Evolutionary conservation across 371 early-diverging fungal species (phyloP).

Genomic region (Dinochytrium kinnereticum): DNA sequence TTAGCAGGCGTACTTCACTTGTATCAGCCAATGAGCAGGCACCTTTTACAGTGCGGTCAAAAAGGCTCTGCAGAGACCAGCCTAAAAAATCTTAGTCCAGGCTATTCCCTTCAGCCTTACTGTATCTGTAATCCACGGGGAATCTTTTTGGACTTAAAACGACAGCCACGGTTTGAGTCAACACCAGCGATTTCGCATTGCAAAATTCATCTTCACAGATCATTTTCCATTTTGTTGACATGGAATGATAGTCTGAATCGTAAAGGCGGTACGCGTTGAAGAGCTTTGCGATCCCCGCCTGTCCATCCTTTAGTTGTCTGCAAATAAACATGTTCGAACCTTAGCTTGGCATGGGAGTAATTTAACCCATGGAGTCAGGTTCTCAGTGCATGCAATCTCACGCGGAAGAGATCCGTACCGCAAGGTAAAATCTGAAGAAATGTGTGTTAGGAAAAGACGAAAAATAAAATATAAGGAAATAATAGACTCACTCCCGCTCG

Average conservation of each 20-base stretch:
- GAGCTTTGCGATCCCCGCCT: slow-evolving; percentile 82
- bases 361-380: slow-evolving; percentile 96
- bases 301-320: slow-evolving; percentile 16
- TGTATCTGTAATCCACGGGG: slow-evolving; percentile 37
- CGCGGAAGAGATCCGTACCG: slow-evolving; percentile 84
- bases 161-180: slow-evolving; percentile 71
- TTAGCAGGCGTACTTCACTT: slow-evolving; percentile 42
- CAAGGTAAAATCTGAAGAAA: slow-evolving; percentile 34
- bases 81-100: slow-evolving; percentile 44
- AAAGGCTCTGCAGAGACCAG: slow-evolving; percentile 73
- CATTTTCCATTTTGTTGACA: slow-evolving; percentile 64
- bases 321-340: slow-evolving; percentile 40
- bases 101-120: neutral
- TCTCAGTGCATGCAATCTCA: slow-evolving; percentile 96
- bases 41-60: slow-evolving; percentile 63
- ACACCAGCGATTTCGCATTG: slow-evolving; percentile 41
- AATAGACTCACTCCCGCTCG: neutral
- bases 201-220: slow-evolving; percentile 7
- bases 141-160: slow-evolving; percentile 76
- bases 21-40: slow-evolving; percentile 69
- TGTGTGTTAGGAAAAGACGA: too few relatives aligned
- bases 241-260: slow-evolving; percentile 88
- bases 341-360: slow-evolving; percentile 91
- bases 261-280: slow-evolving; percentile 89
- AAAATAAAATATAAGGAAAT: neutral